phyloP scores from a whole-genome alignment of 2,329 filamentous ascomycete species.

The Alternaria conjuncta region DNA sequence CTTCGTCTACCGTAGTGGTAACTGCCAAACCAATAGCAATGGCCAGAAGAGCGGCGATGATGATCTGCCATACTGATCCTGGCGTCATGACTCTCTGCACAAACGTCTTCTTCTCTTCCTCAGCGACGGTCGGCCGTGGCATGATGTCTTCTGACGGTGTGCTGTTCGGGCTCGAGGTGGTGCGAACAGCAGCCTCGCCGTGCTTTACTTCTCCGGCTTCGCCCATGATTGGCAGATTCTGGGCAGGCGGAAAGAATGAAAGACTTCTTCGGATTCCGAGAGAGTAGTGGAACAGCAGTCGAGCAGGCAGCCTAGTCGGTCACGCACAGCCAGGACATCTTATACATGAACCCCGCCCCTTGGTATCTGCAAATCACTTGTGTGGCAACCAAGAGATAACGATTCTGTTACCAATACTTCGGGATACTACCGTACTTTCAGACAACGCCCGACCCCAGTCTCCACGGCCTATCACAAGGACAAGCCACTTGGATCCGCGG shows the following conservation, averaged over 20 bases:
- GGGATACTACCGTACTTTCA: neutral
- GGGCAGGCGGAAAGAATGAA: neutral
- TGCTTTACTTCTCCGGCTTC: constrained; percentile 26
- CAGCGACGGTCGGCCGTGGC: constrained; percentile 18
- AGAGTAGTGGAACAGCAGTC: neutral
- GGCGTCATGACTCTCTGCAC: constrained; percentile 51
- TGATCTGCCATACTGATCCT: constrained; percentile 59
- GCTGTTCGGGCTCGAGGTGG: constrained; percentile 12
- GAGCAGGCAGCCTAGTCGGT: neutral
- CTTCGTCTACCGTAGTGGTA: constrained; percentile 50
- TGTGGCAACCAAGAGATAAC: constrained; percentile 31
- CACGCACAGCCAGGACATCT: constrained; percentile 14
- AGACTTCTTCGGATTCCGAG: neutral
- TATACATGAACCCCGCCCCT: constrained; percentile 21
- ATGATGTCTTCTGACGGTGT: constrained; percentile 12
- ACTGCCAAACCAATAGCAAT: constrained; percentile 59
- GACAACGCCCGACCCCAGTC: neutral
- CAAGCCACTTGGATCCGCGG: neutral
- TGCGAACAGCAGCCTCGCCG: constrained; percentile 15
- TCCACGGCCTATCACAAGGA: neutral
- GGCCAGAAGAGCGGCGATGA: constrained; percentile 57
- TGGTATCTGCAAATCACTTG: constrained; percentile 11
- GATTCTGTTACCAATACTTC: constrained; percentile 10
- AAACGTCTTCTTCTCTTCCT: constrained; percentile 33
- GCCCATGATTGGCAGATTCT: constrained; percentile 17